Percentiles rank a stretch among this genome's conserved stretches.
Conservation (phyloP, 2,329 filamentous ascomycete genomes). For the Aspergillus glaucus region DNA sequence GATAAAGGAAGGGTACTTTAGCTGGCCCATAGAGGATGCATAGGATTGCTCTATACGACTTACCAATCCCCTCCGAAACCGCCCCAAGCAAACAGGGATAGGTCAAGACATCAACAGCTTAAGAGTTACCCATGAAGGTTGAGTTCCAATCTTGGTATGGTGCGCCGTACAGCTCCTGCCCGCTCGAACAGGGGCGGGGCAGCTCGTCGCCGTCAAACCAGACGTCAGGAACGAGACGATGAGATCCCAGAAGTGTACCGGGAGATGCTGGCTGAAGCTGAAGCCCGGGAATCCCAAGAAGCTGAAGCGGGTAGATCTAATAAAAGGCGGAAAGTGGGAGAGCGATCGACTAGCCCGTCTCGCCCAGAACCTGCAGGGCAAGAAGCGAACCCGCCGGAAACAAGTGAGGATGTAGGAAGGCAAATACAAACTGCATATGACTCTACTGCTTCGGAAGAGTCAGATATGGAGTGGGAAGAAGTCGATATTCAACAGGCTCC, state of each 20-base stretch:
- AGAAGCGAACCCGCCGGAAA: constrained; percentile 6
- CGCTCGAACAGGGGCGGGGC: constrained; percentile 11
- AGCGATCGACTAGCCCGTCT: constrained; percentile 13
- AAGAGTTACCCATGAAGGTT: background rate
- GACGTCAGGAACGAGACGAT: constrained; percentile 14
- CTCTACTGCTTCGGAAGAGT: constrained; percentile 48
- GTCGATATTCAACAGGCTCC: constrained; percentile 41
- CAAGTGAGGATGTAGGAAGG: constrained; percentile 7
- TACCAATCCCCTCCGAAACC: background rate
- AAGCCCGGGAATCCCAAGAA: constrained; percentile 24
- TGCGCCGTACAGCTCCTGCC: constrained; percentile 12
- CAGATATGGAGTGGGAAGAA: constrained; percentile 60
- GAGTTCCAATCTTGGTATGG: constrained; percentile 7
- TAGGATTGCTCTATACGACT: background rate
- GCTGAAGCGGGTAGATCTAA: constrained; percentile 21
- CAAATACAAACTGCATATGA: constrained; percentile 30
- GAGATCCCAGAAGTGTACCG: constrained; percentile 32
- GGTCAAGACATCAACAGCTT: background rate
- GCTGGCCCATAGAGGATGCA: background rate
- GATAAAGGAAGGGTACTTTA: background rate
- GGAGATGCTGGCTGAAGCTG: constrained; percentile 38
- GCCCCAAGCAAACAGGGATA: background rate
- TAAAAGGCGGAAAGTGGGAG: constrained; percentile 35
- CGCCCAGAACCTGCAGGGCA: constrained; percentile 4
- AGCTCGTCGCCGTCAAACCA: constrained; percentile 7